Percentiles rank a stretch among this genome's conserved stretches.
phyloP scores from a whole-genome alignment of 2,329 filamentous ascomycete genomes.

The Fusarium papillatum region DNA sequence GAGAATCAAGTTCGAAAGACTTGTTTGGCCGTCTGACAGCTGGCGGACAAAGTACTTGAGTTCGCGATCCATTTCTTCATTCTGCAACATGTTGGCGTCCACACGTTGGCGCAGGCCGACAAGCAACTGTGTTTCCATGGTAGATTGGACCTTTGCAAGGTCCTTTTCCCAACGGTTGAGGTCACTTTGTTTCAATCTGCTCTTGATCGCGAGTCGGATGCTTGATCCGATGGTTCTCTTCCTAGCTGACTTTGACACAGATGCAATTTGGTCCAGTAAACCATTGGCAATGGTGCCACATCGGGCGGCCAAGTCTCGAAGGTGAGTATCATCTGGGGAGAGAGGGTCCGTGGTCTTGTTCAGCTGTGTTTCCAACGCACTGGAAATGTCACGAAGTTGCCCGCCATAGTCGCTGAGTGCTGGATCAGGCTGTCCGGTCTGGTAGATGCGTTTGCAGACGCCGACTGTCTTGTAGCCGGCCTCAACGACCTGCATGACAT shows the following conservation, averaged over 20 bases:
- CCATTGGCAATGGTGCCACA: not conserved
- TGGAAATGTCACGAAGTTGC: not conserved
- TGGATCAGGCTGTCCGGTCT: not conserved
- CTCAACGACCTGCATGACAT: not conserved
- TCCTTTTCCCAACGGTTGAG: not conserved
- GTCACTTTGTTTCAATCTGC: not conserved
- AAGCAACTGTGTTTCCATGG: not conserved
- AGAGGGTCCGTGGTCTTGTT: not conserved
- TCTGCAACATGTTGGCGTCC: not conserved
- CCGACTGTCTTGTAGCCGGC: not conserved
- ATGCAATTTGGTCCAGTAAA: not conserved
- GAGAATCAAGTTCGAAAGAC: not conserved
- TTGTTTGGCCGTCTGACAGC: not conserved
- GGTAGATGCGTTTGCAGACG: not conserved
- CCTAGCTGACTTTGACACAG: not conserved
- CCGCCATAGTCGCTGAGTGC: not conserved
- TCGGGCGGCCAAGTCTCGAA: not conserved
- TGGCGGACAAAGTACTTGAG: not conserved
- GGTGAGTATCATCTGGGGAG: not conserved
- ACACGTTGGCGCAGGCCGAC: not conserved
- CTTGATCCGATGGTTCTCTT: not conserved
- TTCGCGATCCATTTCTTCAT: not conserved
- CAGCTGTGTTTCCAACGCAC: not conserved
- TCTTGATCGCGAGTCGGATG: not conserved
- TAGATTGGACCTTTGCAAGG: not conserved